phyloP scores from a whole-genome alignment of 2,329 filamentous ascomycete species.

The Torrubiella hemipterigena region DNA sequence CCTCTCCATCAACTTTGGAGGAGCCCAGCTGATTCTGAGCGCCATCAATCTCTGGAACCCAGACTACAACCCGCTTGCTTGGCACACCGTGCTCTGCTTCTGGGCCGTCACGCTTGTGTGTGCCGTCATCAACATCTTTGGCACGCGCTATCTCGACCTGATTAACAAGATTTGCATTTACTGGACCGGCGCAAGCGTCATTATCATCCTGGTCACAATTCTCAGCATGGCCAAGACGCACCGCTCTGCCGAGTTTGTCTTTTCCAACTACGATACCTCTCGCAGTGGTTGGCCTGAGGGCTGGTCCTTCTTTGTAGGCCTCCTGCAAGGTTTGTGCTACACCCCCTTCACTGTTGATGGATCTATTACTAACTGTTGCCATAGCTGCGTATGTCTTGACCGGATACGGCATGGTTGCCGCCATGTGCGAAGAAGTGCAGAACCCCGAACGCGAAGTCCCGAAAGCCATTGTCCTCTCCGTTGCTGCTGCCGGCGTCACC shows the following conservation, averaged over 20 bases:
- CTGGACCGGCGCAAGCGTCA: conserved; percentile 60
- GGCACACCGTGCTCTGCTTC: conserved; percentile 69
- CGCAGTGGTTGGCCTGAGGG: conserved; percentile 58
- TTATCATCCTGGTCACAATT: conserved; percentile 58
- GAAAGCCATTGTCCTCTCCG: conserved; percentile 55
- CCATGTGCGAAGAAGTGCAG: conserved; percentile 51
- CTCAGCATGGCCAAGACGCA: conserved; percentile 53
- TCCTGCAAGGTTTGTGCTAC: conserved; percentile 31
- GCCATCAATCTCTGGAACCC: conserved; percentile 55
- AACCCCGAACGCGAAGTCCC: conserved; percentile 49
- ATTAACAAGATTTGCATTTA: conserved; percentile 62
- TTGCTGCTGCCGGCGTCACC: conserved; percentile 51
- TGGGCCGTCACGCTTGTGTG: conserved; percentile 52
- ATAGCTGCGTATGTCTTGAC: conserved; percentile 26
- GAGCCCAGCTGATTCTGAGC: conserved; percentile 55
- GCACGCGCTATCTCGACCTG: conserved; percentile 43
- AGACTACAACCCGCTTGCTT: conserved; percentile 44
- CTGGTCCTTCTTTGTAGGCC: conserved; percentile 43
- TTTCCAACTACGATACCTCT: conserved; percentile 55
- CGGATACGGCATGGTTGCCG: conserved; percentile 39
- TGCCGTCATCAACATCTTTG: conserved; percentile 56
- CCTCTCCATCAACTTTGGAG: conserved; percentile 59
- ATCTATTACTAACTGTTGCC: conserved; percentile 15
- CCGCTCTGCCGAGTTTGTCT: conserved; percentile 54
- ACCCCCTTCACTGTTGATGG: conserved; percentile 25